Evolutionary conservation across 2,329 filamentous ascomycete species (phyloP).

Genomic region (Neofusicoccum laricinum): DNA sequence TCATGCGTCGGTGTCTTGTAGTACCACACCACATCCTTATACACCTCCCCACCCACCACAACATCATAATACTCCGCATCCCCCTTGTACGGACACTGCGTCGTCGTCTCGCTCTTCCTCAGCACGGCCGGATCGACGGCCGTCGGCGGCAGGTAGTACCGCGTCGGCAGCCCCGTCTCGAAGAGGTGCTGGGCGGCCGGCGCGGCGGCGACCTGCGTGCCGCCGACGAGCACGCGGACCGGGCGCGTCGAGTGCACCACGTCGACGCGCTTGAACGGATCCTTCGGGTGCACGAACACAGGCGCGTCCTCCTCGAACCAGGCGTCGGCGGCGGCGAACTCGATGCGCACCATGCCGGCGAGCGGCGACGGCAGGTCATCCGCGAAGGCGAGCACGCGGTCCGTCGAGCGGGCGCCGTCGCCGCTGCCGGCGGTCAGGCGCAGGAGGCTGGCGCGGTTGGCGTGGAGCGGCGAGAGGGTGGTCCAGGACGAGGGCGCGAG

Average conservation of each 20-base stretch:
- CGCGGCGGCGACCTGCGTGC: constrained; percentile 24
- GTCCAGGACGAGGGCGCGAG: background rate
- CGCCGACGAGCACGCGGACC: constrained; percentile 51
- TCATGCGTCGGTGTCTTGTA: constrained; percentile 59
- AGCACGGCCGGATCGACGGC: constrained; percentile 50
- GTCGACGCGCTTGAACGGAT: constrained; percentile 65
- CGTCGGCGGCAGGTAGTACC: constrained; percentile 59
- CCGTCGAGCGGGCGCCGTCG: constrained; percentile 21
- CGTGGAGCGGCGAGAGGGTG: background rate
- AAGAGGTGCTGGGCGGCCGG: constrained; percentile 49
- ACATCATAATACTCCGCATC: constrained; percentile 62
- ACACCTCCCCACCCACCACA: constrained; percentile 41
- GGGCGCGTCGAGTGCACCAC: constrained; percentile 55
- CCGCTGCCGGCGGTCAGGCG: constrained; percentile 22
- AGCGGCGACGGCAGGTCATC: constrained; percentile 20
- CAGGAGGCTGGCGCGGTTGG: constrained; percentile 6
- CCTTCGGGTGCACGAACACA: constrained; percentile 63
- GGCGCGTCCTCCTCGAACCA: constrained; percentile 60
- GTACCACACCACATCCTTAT: constrained; percentile 60
- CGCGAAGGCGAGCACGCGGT: constrained; percentile 28
- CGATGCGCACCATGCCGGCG: constrained; percentile 29
- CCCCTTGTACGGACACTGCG: constrained; percentile 66
- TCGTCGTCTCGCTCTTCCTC: constrained; percentile 50
- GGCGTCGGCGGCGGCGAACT: constrained; percentile 24
- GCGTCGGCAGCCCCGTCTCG: constrained; percentile 58